Conservation (phyloP, 1,284 basidiomycete species). For the Fomitopsis pinicola region DNA sequence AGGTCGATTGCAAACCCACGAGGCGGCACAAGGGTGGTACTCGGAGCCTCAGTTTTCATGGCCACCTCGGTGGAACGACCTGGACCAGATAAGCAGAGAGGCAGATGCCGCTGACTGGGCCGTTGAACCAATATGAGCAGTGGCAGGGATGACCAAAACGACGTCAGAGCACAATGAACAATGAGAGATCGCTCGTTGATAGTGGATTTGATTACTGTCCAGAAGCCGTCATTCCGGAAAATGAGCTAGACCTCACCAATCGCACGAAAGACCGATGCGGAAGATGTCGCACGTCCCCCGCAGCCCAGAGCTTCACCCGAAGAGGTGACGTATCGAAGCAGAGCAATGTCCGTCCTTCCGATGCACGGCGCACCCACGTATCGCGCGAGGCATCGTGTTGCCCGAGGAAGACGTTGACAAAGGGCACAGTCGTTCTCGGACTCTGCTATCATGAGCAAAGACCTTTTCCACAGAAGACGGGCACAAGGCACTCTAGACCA, state of each 20-base stretch:
- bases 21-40: neutral
- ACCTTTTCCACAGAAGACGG: neutral
- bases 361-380: neutral
- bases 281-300: neutral
- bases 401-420: neutral
- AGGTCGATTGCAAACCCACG: neutral
- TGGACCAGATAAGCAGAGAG: neutral
- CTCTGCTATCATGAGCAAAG: neutral
- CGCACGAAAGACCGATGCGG: neutral
- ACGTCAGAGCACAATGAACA: neutral
- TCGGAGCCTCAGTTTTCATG: neutral
- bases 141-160: neutral
- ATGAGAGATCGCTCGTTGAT: neutral
- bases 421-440: neutral
- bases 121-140: neutral
- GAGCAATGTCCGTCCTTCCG: neutral
- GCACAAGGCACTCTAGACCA: neutral
- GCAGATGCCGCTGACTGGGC: no score
- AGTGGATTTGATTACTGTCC: neutral
- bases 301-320: neutral
- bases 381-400: neutral
- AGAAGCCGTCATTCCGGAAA: neutral
- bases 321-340: neutral
- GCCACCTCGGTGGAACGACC: neutral
- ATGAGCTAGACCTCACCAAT: neutral